Base-by-base conservation (phyloP, 805 yeast genomes). In the Cyberlindnera amylophila region DNA sequence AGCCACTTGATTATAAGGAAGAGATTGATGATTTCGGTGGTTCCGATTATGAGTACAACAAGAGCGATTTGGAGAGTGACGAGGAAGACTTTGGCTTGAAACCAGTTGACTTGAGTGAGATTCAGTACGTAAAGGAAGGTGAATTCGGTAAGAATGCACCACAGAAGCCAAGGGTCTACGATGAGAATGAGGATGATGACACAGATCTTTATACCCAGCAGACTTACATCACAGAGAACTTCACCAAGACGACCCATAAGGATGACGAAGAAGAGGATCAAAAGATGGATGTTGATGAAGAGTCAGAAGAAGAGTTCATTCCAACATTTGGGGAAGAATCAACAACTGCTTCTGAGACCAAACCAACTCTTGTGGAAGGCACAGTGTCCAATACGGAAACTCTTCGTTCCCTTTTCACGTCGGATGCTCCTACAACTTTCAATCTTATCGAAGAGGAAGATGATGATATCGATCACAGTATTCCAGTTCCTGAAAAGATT, bases 321-420 rank as follows among this genome's bases (percentile, higher is more conserved):
- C 86, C 86, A 9, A 67, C 71, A 0, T 80, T 79, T 55, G 78
- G 77, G 1, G 44, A 39, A 28, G 31, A 21, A 13, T 16, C 37
- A 10, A 34, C 26, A 13, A 18, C 37, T 13, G 11, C 32, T 6
- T 21, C 39, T 13, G 15, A 32, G 17, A 13, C 37, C 6, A 27
- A 44, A 14, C 12, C 53, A 28, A 37, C 49, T 28, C 6, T 55
- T 6, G 39, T 49, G 3, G 51, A 49, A 15, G 65, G 63, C 26
- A 56, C 67, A 0, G 57, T 58, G 3, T 66, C 72, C 40, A 71
- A 70, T 41, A 81, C 89, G 0, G 90, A 83, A 50, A 70, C 74
- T 0, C 70, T 85, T 38, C 75, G 91, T 58, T 63, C 75, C 0
- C 65, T 84, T 32, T 75, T 85, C 61, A 66, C 55, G 51, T 65